These are phyloP conservation scores for Eimeria zaria DNA, from an alignment of 169 alveolate genomes.

Conservation along the genomic window DNA sequence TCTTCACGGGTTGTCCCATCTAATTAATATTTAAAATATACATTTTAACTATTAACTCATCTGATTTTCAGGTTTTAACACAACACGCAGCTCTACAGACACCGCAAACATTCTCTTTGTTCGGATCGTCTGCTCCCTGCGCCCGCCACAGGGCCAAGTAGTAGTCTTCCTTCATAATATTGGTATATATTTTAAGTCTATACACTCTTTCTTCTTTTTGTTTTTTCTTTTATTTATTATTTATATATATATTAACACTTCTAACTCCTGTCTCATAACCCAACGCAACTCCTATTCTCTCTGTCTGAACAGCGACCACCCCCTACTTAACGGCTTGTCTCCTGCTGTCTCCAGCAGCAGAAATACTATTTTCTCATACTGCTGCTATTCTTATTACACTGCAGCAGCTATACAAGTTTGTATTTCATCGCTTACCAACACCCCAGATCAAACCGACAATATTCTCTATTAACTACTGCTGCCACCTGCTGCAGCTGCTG, in stretches of 20 bases:
- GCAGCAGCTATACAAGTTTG: not conserved
- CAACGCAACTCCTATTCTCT: not conserved
- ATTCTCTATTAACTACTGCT: not conserved
- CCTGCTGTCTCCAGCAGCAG: no score
- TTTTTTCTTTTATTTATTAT: not conserved
- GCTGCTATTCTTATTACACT: no score
- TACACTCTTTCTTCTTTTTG: no score
- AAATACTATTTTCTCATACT: no score
- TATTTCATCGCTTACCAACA: no score
- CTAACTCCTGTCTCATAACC: not conserved
- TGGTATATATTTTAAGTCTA: not conserved
- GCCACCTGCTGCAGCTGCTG: conserved; percentile 19
- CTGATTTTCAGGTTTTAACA: not conserved
- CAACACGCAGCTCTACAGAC: not conserved
- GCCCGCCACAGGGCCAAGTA: not conserved
- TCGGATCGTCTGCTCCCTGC: conserved; percentile 17
- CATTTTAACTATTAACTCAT: not conserved
- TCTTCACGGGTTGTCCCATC: not conserved
- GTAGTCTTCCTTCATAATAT: not conserved
- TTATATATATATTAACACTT: no score
- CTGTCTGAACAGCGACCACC: no score
- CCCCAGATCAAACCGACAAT: not conserved
- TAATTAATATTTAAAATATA: not conserved
- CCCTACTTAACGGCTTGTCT: no score
- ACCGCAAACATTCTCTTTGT: not conserved